A percentile compares a stretch with the other conserved stretches of the same genome.
phyloP scores from a whole-genome alignment of 2,329 filamentous ascomycete genomes.

The Fonsecaea multimorphosa region DNA sequence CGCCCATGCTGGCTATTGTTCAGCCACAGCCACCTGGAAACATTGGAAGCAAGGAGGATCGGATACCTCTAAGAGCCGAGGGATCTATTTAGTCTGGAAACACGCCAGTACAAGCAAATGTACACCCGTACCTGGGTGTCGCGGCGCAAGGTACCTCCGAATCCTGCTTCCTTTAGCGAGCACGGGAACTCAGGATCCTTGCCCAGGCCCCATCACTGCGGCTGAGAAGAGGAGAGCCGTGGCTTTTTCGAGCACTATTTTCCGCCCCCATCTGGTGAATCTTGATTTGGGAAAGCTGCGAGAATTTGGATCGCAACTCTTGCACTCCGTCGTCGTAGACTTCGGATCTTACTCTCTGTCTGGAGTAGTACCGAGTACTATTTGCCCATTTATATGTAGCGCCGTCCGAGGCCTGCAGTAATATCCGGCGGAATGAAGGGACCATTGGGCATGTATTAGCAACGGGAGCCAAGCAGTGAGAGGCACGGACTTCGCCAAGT shows the following conservation, averaged over 20 bases:
- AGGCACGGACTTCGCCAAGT: neutral
- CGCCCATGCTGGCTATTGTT: constrained; percentile 7
- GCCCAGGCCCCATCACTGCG: neutral
- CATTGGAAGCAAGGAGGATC: constrained; percentile 8
- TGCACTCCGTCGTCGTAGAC: constrained; percentile 2
- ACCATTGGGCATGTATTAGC: neutral
- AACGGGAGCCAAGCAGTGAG: neutral
- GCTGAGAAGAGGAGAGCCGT: constrained; percentile 9
- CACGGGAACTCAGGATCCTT: neutral
- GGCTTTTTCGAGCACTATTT: constrained; percentile 12
- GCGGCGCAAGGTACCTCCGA: constrained; percentile 14
- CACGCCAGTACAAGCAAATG: constrained; percentile 8
- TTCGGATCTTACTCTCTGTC: constrained; percentile 17
- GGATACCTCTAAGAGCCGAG: constrained; percentile 9
- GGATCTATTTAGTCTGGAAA: constrained; percentile 17
- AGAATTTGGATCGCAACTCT: constrained; percentile 12
- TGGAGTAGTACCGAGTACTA: constrained; percentile 5
- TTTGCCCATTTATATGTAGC: neutral
- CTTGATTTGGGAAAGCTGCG: constrained; percentile 7
- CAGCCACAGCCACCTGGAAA: constrained; percentile 9
- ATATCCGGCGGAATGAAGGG: neutral
- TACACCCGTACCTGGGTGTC: neutral
- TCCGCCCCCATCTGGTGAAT: neutral
- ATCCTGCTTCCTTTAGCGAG: constrained; percentile 15
- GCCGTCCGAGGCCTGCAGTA: neutral